These are phyloP conservation scores for Pachysolen tannophilus DNA, from an alignment of 805 yeast genomes.

Conservation along the genomic window DNA sequence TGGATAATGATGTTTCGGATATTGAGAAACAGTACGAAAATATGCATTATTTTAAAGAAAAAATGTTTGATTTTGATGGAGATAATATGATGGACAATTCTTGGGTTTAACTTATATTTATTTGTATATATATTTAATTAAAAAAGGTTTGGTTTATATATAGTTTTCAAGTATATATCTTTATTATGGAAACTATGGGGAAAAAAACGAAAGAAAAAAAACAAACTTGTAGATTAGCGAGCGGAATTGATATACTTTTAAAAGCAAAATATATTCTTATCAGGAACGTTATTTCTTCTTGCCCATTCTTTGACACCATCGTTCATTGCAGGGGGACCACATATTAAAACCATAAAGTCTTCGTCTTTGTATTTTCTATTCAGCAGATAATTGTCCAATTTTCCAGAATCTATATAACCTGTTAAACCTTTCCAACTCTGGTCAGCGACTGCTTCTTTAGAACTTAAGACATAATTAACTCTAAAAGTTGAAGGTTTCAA, in stretches of 20 bases:
- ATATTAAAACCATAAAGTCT: constrained; percentile 36
- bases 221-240: no score
- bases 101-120: no score
- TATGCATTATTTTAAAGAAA: no score
- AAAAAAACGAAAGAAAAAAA: no score
- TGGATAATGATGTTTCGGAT: no score
- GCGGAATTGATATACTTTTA: constrained; percentile 1
- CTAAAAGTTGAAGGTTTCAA: constrained; percentile 31
- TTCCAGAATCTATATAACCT: constrained; percentile 33
- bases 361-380: constrained; percentile 7
- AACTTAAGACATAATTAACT: constrained; percentile 33
- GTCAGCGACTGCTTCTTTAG: no score
- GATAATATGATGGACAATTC: no score
- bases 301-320: constrained; percentile 12
- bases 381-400: constrained; percentile 29
- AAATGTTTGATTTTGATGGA: no score
- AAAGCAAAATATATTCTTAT: constrained; percentile 15
- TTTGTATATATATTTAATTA: no score
- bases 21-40: no score
- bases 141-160: constrained; percentile 6
- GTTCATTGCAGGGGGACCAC: constrained; percentile 42
- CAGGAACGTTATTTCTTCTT: constrained; percentile 8
- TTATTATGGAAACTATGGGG: neutral
- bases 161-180: neutral
- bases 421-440: constrained; percentile 28